Evolutionary conservation across 148 eudicot genomes (phyloP), one percentile per base, ranked within the genome.

Genomic region (Chenopodium suecicum): DNA sequence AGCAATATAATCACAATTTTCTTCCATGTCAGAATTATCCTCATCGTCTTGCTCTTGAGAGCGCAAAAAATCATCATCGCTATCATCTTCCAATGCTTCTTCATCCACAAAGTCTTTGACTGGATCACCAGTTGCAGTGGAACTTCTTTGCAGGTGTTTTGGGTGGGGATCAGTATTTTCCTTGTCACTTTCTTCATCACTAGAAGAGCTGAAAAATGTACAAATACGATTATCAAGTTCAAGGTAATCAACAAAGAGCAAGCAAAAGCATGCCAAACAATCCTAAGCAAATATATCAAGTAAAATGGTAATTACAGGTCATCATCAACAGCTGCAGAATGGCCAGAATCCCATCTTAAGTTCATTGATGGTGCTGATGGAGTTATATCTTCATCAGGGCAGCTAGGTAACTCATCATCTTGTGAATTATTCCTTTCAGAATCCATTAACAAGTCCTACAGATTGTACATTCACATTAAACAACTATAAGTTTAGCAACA

Each of bases 1-100:
- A 52, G 88, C 95, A 80, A 96, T 94, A 76, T 92, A 82, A 83
- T 92, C 97, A 82, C 89, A 82, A 73, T 91, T 82, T 77, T 94
- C 98, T 73, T 91, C 93, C 65, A 79, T 78, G 85, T 92, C 95
- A 73, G 88, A 91, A 79, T 79, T 78, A 34, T 81, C 90, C 58
- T 88, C 89, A 75, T 90, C 98, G 12, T 89, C 94, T 60, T 91
- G 94, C 81, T 91, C 98, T 67, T 88, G 80, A 65, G 86, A 88
- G 78, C 84, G 88, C 71, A 77, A 66, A 37, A 86, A 80, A 74
- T 95, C 99, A 82, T 92, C 74, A 83, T 96, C 99, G 83, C 97
- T 94, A 60, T 94, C 94, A 88, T 94, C 95, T 82, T 92, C 98
- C 80, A 86, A 87, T 64, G 99, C 99, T 90, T 96, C 99, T 78